phyloP scores from a whole-genome alignment of 129 eudicot genomes.

The Arctium lappa region DNA sequence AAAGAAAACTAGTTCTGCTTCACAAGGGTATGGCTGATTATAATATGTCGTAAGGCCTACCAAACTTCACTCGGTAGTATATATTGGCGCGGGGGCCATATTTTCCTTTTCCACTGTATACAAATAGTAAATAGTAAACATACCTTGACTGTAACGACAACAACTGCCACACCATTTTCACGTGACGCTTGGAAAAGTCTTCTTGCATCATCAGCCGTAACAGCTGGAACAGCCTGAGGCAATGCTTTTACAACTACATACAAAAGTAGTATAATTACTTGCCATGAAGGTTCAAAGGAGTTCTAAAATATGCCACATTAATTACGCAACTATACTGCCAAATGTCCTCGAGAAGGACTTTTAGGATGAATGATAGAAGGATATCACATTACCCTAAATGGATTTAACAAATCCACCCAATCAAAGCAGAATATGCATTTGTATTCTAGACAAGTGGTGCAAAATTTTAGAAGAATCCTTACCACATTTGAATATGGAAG shows the following conservation, averaged over 20 bases:
- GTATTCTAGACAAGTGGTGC: not conserved
- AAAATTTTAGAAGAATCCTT: not conserved
- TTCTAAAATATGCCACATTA: not conserved
- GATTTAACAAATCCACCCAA: not conserved
- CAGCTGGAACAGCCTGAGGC: slow-evolving; percentile 55
- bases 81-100: not conserved
- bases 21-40: not conserved
- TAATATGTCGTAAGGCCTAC: not conserved
- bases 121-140: not conserved
- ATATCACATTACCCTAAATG: not conserved
- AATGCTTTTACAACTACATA: slow-evolving; percentile 41
- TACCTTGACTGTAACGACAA: slow-evolving; percentile 52
- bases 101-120: not conserved
- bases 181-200: slow-evolving; percentile 35
- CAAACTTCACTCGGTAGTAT: not conserved
- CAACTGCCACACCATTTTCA: slow-evolving; percentile 46
- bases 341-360: not conserved
- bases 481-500: not conserved
- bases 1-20: not conserved
- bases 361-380: not conserved
- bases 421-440: not conserved
- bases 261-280: slow-evolving; percentile 7
- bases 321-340: not conserved
- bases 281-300: not conserved
- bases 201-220: slow-evolving; percentile 51